Evolutionary conservation across 2,329 filamentous ascomycete genomes (phyloP), one percentile per base, ranked within the genome.

Genomic region (Monosporascus cannonballus): DNA sequence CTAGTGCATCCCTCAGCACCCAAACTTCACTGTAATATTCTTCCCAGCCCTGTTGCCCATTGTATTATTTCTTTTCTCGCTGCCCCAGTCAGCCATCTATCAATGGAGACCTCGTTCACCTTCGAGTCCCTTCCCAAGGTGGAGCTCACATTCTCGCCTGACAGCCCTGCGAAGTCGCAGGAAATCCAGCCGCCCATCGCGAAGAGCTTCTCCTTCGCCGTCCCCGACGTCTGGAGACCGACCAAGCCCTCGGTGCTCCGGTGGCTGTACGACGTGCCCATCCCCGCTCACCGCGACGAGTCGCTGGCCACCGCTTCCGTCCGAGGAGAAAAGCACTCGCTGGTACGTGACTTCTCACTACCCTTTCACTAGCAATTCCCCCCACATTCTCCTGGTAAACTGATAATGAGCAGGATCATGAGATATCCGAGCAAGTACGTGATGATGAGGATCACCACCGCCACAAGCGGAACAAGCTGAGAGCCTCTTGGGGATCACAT

Each of bases 261-360:
- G 15, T 68, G 65, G 65, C 55, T 67, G n/a, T 56, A 58, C 14
- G 55, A 63, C 9, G 18, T 68, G 7, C 64, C 62, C 1, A 51
- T 25, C 20, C 51, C 56, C 8, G 44, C 30, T 7, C 44, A 55
- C 17, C 56, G 44, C 8, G 56, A 61, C 11, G 42, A 58, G 18
- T 53, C 57, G 1, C 17, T 62, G 6, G 56, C 56, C 22, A 59
- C 63, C 18, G 58, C 52, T 18, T 50, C 46, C 8, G 53, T 57
- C 34, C 51, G 57, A 17, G 52, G 57, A 6, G 52, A 59, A 25
- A 67, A 68, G 50, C 65, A 58, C 45, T 34, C 50, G 17, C 39
- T 67, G 50, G 66, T 67, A 41, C 20, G 24, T 9, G 2, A 2
- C 3, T 38, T 34, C 30, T 45, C 20, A 17, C 30, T 18, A 24